Percentiles rank a stretch among this genome's conserved stretches.
phyloP scores from a whole-genome alignment of 148 eudicot genomes.

The Spergularia marina region DNA sequence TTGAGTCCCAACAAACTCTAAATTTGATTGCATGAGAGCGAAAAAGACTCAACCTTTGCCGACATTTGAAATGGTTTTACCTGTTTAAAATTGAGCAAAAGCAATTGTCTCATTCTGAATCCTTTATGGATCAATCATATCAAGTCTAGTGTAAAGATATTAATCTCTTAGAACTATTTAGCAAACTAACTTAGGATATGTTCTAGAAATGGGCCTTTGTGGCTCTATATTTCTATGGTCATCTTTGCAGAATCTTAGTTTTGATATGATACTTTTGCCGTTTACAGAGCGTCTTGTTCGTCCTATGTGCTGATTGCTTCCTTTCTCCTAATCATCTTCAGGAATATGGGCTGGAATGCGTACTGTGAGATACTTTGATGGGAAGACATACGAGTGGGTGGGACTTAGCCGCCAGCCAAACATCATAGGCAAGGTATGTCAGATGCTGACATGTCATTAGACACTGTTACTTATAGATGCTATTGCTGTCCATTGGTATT shows the following conservation, averaged over 20 bases:
- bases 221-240: background rate
- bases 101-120: no score
- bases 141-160: no score
- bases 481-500: background rate
- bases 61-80: no score
- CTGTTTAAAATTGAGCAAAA: no score
- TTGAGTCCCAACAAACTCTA: no score
- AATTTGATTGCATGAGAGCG: no score
- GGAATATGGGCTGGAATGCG: constrained; percentile 99
- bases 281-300: background rate
- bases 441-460: background rate
- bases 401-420: constrained; percentile 98
- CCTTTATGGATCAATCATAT: no score
- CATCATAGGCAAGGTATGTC: constrained; percentile 75
- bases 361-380: constrained; percentile 93
- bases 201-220: background rate
- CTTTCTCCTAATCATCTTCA: constrained; percentile 24
- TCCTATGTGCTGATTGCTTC: background rate
- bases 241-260: background rate
- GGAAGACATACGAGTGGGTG: constrained; percentile 96
- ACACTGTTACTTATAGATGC: background rate
- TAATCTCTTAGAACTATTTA: background rate
- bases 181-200: background rate
- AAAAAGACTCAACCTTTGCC: no score
- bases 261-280: background rate